These are phyloP conservation scores for Rubroboletus satanas DNA, from an alignment of 768 basidiomycete genomes.

Conservation along the genomic window DNA sequence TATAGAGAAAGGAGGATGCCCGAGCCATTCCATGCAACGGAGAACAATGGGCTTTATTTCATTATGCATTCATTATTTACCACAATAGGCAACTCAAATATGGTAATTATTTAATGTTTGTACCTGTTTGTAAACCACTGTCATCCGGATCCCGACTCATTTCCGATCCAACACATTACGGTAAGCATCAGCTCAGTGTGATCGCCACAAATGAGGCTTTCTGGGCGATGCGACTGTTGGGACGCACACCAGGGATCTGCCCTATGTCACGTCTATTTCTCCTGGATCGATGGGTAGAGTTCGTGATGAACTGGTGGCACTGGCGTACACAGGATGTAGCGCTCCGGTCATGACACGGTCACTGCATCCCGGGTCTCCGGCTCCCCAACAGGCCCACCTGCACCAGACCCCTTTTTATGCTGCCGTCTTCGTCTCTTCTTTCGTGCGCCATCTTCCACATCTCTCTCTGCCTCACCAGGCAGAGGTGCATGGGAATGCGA, in stretches of 20 bases:
- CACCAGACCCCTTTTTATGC: conserved; percentile 34
- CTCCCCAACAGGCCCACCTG: neutral
- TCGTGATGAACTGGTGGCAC: neutral
- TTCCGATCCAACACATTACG: neutral
- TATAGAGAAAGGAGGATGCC: neutral
- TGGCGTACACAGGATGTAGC: no score
- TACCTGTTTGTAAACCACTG: neutral
- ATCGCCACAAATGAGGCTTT: neutral
- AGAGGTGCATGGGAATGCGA: conserved; percentile 5
- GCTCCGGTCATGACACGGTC: neutral
- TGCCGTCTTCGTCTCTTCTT: conserved; percentile 41
- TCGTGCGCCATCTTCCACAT: conserved; percentile 8
- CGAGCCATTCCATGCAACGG: neutral
- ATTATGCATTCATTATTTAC: no score
- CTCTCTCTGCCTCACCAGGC: conserved; percentile 10
- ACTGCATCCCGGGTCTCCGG: neutral
- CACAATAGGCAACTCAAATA: conserved; percentile 20
- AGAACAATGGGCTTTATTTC: conserved; percentile 18
- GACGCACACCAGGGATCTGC: neutral
- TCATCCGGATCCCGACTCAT: neutral
- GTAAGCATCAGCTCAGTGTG: no score
- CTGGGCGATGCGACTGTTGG: neutral
- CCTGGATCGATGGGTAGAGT: neutral
- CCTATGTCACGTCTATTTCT: neutral
- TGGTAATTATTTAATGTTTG: conserved; percentile 9